These are phyloP conservation scores for Coemansia sp. DNA, from an alignment of 192 early-diverging fungal species.

Conservation along the genomic window DNA sequence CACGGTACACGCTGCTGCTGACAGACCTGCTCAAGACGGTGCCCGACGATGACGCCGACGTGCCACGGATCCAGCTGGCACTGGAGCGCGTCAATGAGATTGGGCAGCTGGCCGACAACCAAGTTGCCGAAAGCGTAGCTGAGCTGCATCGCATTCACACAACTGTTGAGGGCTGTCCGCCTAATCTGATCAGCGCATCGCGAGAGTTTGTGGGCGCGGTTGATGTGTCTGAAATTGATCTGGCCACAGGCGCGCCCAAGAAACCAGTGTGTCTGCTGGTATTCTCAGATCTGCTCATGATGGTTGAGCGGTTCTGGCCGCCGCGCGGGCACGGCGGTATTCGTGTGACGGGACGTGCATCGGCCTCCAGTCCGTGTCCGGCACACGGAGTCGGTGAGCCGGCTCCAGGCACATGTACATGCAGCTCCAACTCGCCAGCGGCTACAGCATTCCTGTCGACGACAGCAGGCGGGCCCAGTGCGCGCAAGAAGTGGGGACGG, in stretches of 20 bases:
- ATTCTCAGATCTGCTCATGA: slow-evolving; percentile 55
- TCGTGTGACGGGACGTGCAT: slow-evolving; percentile 32
- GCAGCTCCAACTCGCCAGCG: slow-evolving; percentile 9
- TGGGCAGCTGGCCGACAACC: slow-evolving; percentile 55
- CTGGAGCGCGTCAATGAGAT: slow-evolving; percentile 55
- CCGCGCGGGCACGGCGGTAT: slow-evolving; percentile 44
- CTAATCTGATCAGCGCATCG: slow-evolving; percentile 59
- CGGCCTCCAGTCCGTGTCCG: slow-evolving; percentile 18
- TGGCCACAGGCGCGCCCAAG: slow-evolving; percentile 45
- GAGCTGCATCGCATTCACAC: slow-evolving; percentile 55
- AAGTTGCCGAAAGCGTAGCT: slow-evolving; percentile 49
- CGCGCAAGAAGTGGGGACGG: slow-evolving; percentile 44
- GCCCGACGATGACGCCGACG: slow-evolving; percentile 44
- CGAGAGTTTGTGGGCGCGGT: slow-evolving; percentile 53
- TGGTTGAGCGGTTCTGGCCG: slow-evolving; percentile 55
- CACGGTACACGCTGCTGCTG: slow-evolving; percentile 72
- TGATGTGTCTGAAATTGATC: slow-evolving; percentile 50
- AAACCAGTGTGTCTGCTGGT: slow-evolving; percentile 50
- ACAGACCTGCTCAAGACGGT: slow-evolving; percentile 51
- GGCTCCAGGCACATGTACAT: slow-evolving; percentile 9
- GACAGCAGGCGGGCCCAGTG: slow-evolving; percentile 22
- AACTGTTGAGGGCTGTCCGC: slow-evolving; percentile 52
- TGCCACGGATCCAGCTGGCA: slow-evolving; percentile 40
- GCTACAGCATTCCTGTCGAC: slow-evolving; percentile 41
- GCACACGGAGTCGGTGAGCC: slow-evolving; percentile 13